Conservation (phyloP, 2,329 filamentous ascomycete species). For the Fusarium tricinctum region DNA sequence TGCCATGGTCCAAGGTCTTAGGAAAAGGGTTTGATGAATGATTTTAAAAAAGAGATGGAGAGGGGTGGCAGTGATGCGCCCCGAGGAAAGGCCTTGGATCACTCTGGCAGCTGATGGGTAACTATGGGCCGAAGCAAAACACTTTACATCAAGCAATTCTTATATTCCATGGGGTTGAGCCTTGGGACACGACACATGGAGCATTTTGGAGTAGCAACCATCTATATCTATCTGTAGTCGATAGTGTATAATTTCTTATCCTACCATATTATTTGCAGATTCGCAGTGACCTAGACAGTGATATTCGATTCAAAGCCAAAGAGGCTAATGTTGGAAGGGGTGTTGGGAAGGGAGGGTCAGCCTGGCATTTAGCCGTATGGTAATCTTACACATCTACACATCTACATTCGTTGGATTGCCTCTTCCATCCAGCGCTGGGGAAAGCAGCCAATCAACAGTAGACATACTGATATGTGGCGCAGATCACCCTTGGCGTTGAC, state of each 20-base stretch:
- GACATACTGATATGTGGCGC: background rate
- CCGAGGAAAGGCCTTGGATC: slow-evolving; percentile 45
- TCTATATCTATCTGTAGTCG: slow-evolving; percentile 52
- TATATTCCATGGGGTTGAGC: slow-evolving; percentile 43
- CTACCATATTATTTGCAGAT: slow-evolving; percentile 22
- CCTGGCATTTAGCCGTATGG: slow-evolving; percentile 9
- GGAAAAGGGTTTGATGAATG: slow-evolving; percentile 25
- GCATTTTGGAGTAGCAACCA: slow-evolving; percentile 50
- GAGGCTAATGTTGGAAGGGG: background rate
- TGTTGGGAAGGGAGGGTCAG: slow-evolving; percentile 14
- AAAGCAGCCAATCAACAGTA: background rate
- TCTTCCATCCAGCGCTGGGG: slow-evolving; percentile 26
- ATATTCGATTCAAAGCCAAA: background rate
- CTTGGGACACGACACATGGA: slow-evolving; percentile 44
- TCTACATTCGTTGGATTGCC: slow-evolving; percentile 32
- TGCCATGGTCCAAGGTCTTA: slow-evolving; percentile 44
- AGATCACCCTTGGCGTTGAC: background rate
- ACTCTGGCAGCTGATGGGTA: slow-evolving; percentile 47
- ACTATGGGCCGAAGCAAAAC: slow-evolving; percentile 40
- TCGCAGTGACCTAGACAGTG: slow-evolving; percentile 1
- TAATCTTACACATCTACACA: background rate
- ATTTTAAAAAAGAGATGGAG: slow-evolving; percentile 27
- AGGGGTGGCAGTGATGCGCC: slow-evolving; percentile 34
- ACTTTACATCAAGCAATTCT: slow-evolving; percentile 45
- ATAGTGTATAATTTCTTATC: slow-evolving; percentile 57